phyloP scores from a whole-genome alignment of 2,329 filamentous ascomycete genomes.

The Akanthomyces dipterigenus region DNA sequence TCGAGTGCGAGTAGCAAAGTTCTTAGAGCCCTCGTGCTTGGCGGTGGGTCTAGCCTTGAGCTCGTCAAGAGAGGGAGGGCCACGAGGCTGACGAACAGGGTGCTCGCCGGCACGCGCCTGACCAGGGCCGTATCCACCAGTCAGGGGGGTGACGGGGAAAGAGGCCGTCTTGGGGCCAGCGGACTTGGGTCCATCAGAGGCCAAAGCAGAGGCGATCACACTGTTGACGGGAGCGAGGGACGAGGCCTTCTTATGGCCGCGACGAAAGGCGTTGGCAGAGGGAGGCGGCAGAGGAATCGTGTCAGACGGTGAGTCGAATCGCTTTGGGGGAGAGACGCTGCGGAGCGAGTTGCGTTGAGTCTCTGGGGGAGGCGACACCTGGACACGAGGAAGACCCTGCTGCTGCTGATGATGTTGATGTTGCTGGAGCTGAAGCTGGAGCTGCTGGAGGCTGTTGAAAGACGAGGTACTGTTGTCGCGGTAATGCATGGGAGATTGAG shows the following conservation, averaged over 20 bases:
- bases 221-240: slow-evolving; percentile 61
- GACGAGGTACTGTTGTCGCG: slow-evolving; percentile 37
- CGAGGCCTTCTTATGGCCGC: slow-evolving; percentile 83
- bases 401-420: slow-evolving; percentile 18
- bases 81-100: slow-evolving; percentile 84
- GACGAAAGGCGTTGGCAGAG: slow-evolving; percentile 86
- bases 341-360: slow-evolving; percentile 45
- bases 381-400: slow-evolving; percentile 60
- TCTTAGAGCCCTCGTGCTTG: slow-evolving; percentile 93
- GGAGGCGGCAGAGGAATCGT: slow-evolving; percentile 70
- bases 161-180: slow-evolving; percentile 70
- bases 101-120: slow-evolving; percentile 92
- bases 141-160: slow-evolving; percentile 73
- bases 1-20: slow-evolving; percentile 88
- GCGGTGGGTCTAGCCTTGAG: slow-evolving; percentile 82
- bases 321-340: slow-evolving; percentile 60
- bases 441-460: slow-evolving; percentile 24
- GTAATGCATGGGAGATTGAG: slow-evolving; percentile 34
- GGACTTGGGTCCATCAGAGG: slow-evolving; percentile 43
- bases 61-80: slow-evolving; percentile 87
- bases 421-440: slow-evolving; percentile 4
- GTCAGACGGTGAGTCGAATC: slow-evolving; percentile 63
- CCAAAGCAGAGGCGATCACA: slow-evolving; percentile 36
- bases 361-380: slow-evolving; percentile 74
- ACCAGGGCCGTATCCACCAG: slow-evolving; percentile 84